These are phyloP conservation scores for Emericellopsis terricola DNA, from an alignment of 495 filamentous ascomycete genomes.

Conservation along the genomic window DNA sequence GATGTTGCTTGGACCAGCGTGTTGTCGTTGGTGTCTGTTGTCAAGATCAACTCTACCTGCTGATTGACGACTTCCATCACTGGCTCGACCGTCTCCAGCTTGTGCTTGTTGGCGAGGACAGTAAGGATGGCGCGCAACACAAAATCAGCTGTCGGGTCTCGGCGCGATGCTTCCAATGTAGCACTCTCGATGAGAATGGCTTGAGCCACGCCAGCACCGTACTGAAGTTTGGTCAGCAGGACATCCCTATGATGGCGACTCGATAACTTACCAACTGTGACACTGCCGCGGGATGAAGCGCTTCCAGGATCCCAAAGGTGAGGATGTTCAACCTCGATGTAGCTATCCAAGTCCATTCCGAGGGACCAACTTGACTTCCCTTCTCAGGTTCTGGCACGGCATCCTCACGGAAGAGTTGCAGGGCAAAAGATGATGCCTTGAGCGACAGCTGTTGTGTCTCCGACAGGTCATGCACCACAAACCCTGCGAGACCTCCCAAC, in stretches of 20 bases:
- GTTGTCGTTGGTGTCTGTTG: constrained; percentile 2
- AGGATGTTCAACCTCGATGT: constrained; percentile 8
- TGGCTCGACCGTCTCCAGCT: constrained; percentile 8
- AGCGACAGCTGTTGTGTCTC: constrained; percentile 1
- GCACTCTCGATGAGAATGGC: constrained; percentile 1
- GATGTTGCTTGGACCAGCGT: constrained; percentile 4
- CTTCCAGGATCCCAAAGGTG: constrained; percentile 24
- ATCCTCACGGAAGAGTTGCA: constrained; percentile 2
- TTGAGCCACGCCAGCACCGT: constrained; percentile 3
- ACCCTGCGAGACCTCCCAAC: not conserved
- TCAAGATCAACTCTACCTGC: constrained; percentile 3
- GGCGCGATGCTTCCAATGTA: not conserved
- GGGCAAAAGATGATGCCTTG: not conserved
- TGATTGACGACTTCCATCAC: constrained; percentile 9
- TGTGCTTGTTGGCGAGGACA: constrained; percentile 19
- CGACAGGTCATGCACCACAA: constrained; percentile 1
- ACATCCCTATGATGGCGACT: too few relatives aligned
- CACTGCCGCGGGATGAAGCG: constrained; percentile 21
- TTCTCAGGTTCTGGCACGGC: not conserved
- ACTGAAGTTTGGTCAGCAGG: too few relatives aligned
- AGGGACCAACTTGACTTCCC: not conserved
- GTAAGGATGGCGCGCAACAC: constrained; percentile 10
- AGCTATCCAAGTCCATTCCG: not conserved
- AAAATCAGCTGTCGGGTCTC: not conserved
- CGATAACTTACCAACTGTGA: constrained; percentile 13